Conservation (phyloP, 2,329 filamentous ascomycete species). For the Microdochium paspali region DNA sequence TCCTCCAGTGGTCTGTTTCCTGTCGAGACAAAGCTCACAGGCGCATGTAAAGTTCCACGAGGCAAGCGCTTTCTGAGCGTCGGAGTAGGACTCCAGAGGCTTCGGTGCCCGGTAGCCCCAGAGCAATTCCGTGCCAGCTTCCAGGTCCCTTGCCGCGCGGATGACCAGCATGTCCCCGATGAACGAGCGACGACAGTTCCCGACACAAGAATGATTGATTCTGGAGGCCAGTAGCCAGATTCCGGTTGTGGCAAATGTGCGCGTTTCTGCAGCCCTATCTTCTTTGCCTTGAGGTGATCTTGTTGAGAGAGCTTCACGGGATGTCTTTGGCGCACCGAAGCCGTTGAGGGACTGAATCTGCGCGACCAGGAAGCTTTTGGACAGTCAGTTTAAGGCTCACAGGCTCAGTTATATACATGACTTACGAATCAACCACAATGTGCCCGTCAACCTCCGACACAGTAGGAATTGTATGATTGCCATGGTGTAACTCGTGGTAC, state of each 20-base stretch:
- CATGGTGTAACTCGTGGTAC: conserved; percentile 29
- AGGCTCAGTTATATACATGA: conserved; percentile 4
- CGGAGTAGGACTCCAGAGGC: conserved; percentile 13
- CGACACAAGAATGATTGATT: conserved; percentile 43
- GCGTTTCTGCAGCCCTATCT: not conserved
- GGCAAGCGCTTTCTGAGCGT: conserved; percentile 17
- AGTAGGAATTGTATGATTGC: conserved; percentile 23
- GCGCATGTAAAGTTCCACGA: conserved; percentile 31
- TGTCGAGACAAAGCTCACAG: conserved; percentile 26
- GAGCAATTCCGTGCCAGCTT: conserved; percentile 32
- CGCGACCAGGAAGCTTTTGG: conserved; percentile 32
- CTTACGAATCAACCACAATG: conserved; percentile 35
- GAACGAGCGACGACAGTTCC: conserved; percentile 35
- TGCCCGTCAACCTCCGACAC: conserved; percentile 20
- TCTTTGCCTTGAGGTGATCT: not conserved
- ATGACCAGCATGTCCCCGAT: conserved; percentile 45
- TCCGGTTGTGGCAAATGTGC: conserved; percentile 21
- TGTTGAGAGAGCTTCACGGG: conserved; percentile 1
- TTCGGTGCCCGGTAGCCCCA: conserved; percentile 25
- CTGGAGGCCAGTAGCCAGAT: conserved; percentile 37
- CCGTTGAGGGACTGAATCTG: conserved; percentile 30
- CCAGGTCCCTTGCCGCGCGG: conserved; percentile 32
- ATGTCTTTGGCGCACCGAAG: conserved; percentile 25
- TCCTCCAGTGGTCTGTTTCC: conserved; percentile 8
- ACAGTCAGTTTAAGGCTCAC: not conserved